A percentile compares a stretch with the other conserved stretches of the same genome.
Evolutionary conservation across 257 asterid species (phyloP).

Genomic region (Oldenlandia corymbosa): DNA sequence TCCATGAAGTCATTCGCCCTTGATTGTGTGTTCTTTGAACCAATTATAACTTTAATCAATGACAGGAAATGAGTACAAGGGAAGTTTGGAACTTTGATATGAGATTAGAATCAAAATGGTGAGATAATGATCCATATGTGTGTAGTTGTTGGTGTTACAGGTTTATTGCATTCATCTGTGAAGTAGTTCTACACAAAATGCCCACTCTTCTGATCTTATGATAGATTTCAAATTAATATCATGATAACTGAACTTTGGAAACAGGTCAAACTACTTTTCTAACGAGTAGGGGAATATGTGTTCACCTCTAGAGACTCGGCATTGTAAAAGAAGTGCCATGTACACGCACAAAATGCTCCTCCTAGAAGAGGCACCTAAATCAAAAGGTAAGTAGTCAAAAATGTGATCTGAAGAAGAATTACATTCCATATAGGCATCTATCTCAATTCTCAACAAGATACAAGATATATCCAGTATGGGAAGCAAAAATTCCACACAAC

Average conservation of each 20-base stretch:
- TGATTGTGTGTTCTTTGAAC: too few species aligned
- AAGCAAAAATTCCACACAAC: background rate
- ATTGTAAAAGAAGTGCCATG: conserved; percentile 99
- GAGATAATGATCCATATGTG: too few species aligned
- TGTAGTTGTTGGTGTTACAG: too few species aligned
- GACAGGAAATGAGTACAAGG: too few species aligned
- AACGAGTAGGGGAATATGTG: background rate
- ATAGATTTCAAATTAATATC: background rate
- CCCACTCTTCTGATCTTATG: background rate
- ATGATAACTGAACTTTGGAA: background rate
- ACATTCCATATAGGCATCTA: background rate
- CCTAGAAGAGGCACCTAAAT: conserved; percentile 91
- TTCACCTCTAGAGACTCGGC: conserved; percentile 90
- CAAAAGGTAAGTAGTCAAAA: conserved; percentile 18
- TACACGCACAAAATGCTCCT: conserved; percentile 97
- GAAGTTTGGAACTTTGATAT: too few species aligned
- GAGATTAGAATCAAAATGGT: too few species aligned
- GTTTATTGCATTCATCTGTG: too few species aligned
- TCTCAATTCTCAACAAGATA: background rate
- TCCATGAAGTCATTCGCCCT: too few species aligned
- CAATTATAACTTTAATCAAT: too few species aligned
- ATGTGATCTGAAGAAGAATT: background rate
- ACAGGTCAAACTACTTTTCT: background rate
- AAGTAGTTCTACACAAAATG: background rate
- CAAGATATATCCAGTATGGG: background rate